Conservation (phyloP, 257 asterid genomes). For the Nicotiana noctiflora region DNA sequence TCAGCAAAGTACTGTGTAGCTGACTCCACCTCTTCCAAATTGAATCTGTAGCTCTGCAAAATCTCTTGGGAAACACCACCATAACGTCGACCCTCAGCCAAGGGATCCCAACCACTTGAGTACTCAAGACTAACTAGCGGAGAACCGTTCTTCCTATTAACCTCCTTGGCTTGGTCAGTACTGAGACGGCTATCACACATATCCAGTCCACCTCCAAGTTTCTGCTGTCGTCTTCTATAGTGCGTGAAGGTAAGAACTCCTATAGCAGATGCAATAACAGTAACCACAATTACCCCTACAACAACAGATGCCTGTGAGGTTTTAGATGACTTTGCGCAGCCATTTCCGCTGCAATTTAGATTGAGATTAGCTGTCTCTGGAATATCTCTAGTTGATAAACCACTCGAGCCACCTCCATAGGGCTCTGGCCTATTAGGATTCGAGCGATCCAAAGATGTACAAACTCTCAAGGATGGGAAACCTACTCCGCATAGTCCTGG, state of each 20-base stretch:
- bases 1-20: slow-evolving; percentile 82
- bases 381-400: slow-evolving; percentile 46
- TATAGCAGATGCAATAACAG: slow-evolving; percentile 34
- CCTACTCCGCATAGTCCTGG: slow-evolving; percentile 74
- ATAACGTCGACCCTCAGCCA: slow-evolving; percentile 72
- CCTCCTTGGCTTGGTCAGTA: slow-evolving; percentile 40
- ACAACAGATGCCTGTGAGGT: slow-evolving; percentile 57
- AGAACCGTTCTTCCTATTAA: slow-evolving; percentile 60
- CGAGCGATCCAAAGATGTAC: slow-evolving; percentile 35
- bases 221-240: slow-evolving; percentile 57
- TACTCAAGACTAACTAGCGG: slow-evolving; percentile 88
- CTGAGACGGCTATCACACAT: slow-evolving; percentile 31
- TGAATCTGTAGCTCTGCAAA: slow-evolving; percentile 57
- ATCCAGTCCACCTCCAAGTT: slow-evolving; percentile 34
- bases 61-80: slow-evolving; percentile 59
- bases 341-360: slow-evolving; percentile 49
- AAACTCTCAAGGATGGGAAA: slow-evolving; percentile 47
- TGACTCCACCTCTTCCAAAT: slow-evolving; percentile 71
- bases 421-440: slow-evolving; percentile 52
- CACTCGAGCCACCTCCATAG: slow-evolving; percentile 40
- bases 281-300: slow-evolving; percentile 41
- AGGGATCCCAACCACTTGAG: slow-evolving; percentile 88
- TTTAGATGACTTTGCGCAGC: slow-evolving; percentile 46
- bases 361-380: slow-evolving; percentile 82
- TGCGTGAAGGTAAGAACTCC: slow-evolving; percentile 36